These are phyloP conservation scores for Suhomyces vadensis DNA, from an alignment of 805 yeast genomes.

Conservation along the genomic window DNA sequence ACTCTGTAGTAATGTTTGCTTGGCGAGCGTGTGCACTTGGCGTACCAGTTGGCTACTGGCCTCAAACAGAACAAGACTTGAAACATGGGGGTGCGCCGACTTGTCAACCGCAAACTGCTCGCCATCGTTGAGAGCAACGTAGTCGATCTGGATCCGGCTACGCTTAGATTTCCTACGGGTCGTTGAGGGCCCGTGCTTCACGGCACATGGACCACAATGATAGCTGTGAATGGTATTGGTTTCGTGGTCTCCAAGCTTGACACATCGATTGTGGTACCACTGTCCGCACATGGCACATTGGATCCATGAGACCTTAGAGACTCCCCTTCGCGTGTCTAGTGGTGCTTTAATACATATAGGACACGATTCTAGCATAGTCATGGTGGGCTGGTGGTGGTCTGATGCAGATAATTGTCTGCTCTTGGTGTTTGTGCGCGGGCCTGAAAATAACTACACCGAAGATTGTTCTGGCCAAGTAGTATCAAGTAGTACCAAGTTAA, in stretches of 20 bases:
- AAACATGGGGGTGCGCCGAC: constrained; percentile 55
- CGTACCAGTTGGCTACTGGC: not conserved
- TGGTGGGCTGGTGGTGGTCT: not conserved
- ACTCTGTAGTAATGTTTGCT: no score
- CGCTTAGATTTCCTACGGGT: constrained; percentile 57
- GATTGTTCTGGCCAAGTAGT: no score
- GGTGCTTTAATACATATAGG: constrained; percentile 22
- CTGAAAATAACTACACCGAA: no score
- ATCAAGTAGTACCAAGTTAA: no score
- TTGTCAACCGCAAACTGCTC: constrained; percentile 50
- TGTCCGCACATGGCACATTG: constrained; percentile 55
- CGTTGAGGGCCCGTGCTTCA: constrained; percentile 49
- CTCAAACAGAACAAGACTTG: constrained; percentile 30
- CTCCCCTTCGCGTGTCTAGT: constrained; percentile 13
- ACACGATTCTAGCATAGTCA: constrained; percentile 18
- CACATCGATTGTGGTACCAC: constrained; percentile 59
- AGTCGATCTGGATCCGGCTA: constrained; percentile 60
- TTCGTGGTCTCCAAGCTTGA: constrained; percentile 36
- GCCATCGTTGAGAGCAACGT: constrained; percentile 78
- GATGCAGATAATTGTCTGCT: no score
- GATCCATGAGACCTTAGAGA: constrained; percentile 43
- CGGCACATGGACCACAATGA: constrained; percentile 56
- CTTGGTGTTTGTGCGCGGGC: no score
- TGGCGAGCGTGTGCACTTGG: constrained; percentile 20
- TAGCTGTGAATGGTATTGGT: constrained; percentile 44